Percentiles rank a stretch among this genome's conserved stretches.
Conservation (phyloP, 108 stramenopile genomes). For the Pseudonitzschia delicatissima region DNA sequence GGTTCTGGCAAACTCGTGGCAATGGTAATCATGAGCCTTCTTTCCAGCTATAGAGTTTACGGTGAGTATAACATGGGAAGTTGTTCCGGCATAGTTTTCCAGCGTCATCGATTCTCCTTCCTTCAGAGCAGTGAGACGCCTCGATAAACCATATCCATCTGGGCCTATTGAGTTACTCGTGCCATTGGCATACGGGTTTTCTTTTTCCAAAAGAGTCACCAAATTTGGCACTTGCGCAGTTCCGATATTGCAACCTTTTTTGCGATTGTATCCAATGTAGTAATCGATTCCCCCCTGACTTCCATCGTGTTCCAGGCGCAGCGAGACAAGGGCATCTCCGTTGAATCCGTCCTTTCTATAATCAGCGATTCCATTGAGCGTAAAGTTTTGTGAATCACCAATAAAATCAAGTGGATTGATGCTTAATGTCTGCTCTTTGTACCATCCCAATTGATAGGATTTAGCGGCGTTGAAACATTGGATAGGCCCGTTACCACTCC, state of each 20-base stretch:
- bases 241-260: slow-evolving; percentile 39
- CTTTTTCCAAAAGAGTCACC: slow-evolving; percentile 18
- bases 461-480: slow-evolving; percentile 56
- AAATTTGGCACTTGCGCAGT: slow-evolving; percentile 42
- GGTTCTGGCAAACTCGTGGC: too few relatives aligned
- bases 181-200: too few relatives aligned
- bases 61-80: too few relatives aligned
- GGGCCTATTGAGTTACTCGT: not conserved
- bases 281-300: not conserved
- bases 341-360: not conserved
- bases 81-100: too few relatives aligned
- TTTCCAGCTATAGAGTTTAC: too few relatives aligned
- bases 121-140: not conserved
- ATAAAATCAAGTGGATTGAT: not conserved
- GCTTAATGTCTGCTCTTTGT: not conserved
- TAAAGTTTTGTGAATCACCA: not conserved
- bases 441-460: slow-evolving; percentile 63
- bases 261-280: slow-evolving; percentile 44
- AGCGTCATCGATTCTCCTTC: too few relatives aligned
- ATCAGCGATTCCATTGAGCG: not conserved
- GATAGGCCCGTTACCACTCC: slow-evolving; percentile 9
- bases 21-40: too few relatives aligned
- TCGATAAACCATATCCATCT: not conserved
- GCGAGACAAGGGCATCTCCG: not conserved
- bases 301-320: not conserved